Evolutionary conservation across 306 rosid genomes (phyloP), one percentile per base, ranked within the genome.

Genomic region (Hylodesmum podocarpum): DNA sequence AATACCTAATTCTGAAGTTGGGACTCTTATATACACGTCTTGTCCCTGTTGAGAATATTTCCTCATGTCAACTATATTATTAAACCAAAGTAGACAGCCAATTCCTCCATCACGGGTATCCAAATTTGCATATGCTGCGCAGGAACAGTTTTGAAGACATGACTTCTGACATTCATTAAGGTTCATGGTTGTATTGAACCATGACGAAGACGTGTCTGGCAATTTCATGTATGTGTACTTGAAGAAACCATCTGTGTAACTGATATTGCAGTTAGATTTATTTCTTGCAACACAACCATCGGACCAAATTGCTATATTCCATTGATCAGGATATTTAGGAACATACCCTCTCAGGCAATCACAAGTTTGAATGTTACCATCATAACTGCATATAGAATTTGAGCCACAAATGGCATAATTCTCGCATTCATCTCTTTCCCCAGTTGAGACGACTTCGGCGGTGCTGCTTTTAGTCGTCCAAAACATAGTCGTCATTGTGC

Each of bases 21-120:
- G 50, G n/a, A 50, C 49, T 51, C 65, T 51, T 2, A 70, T 34
- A 51, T 70, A 51, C 1, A 70, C 15, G 36, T 70, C 76, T 37
- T 71, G 76, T 25, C 88, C 65, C 37, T 24, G 25, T 8, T 21
- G 2, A 21, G 21, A 13, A 50, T 51, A 53, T 4, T 9, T 54
- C 53, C 46, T 72, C 3, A 73, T 43, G 44, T 82, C 87, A 59
- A 79, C 9, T 18, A 86, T 8, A 19, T 28, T 2, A 34, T 40
- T 44, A 4, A 70, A 67, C 87, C 89, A 82, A 36, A 80, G 53
- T 18, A 76, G 3, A 66, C 87, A 80, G 6, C 87, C 87, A 18
- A 62, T 62, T n/a, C 78, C 81, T 3, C 61, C 68, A 11, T 29
- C 15, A 8, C 46, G 59, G 3, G 62, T 6, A 44, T 69, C 74